Evolutionary conservation across 805 yeast genomes (phyloP).

Genomic region (Yarrowia divulgata): DNA sequence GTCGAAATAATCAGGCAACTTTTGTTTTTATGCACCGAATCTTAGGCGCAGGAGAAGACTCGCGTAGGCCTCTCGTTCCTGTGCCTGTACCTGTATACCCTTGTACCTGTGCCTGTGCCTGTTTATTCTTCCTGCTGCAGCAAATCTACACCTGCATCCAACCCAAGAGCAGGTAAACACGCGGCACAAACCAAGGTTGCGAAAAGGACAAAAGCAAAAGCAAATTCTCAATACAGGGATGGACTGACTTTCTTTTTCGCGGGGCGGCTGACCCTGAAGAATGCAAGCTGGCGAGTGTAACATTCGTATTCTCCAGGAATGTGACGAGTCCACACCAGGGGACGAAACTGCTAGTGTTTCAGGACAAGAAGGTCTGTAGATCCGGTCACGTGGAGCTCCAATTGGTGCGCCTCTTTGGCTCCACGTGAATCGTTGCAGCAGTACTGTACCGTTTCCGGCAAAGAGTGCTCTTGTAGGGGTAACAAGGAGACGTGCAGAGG

Average conservation of each 20-base stretch:
- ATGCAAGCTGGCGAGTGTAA: background rate
- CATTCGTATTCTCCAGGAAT: background rate
- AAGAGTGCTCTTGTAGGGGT: too few relatives aligned
- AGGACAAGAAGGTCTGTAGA: too few relatives aligned
- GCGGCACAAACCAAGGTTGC: background rate
- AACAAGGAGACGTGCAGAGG: too few relatives aligned
- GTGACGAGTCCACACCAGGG: background rate
- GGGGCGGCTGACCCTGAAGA: conserved; percentile 12
- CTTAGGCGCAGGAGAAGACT: background rate
- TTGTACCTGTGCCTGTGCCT: background rate
- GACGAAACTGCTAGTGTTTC: too few relatives aligned
- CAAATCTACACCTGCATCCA: conserved; percentile 4
- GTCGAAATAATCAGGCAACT: background rate
- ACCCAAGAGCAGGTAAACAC: conserved; percentile 7
- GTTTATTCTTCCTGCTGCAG: background rate
- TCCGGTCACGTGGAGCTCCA: too few relatives aligned
- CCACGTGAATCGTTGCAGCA: too few relatives aligned
- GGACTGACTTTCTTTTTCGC: conserved; percentile 12
- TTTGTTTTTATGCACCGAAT: conserved; percentile 15
- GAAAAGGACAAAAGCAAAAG: background rate
- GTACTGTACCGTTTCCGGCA: too few relatives aligned
- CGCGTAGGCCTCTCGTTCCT: background rate
- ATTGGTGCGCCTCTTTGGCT: too few relatives aligned
- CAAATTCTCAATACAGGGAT: conserved; percentile 3
- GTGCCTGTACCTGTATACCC: background rate